Evolutionary conservation across 1,284 basidiomycete species (phyloP), one percentile per base, ranked within the genome.

Genomic region (Stygiomarasmius scandens): DNA sequence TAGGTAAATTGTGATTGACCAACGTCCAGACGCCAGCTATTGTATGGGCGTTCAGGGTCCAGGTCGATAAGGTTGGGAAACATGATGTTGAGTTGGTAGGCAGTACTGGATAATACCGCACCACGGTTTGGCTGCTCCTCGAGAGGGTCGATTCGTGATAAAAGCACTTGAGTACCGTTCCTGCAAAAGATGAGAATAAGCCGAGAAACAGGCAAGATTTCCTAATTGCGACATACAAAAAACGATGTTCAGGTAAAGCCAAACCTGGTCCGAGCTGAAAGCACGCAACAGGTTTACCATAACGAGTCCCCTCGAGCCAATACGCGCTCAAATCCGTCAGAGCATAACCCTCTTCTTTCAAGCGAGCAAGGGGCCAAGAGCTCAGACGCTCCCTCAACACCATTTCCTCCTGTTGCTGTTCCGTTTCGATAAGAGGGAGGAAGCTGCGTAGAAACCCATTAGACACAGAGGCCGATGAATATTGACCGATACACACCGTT

Each of bases 21-120:
- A 2, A 93, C 70, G 66, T 96, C 93, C 43, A 96, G 68, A 68
- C 91, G 77, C 91, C 91, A 93, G 25, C 66, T 55, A 1, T 77
- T 77, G 22, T 47, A 52, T 3, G 78, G 74, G 29, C 72, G 71
- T 32, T 41, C 23, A 11, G 55, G 41, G 11, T 70, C 66, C 52
- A 83, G 65, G 14, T 82, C 79, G 48, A 57, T 47, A 71, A 43
- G 67, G 23, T 83, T 74, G 1, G 78, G 71, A 58, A 92, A 91
- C 2, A 78, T 73, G 8, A 93, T 68, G 14, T 78, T 78, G 46
- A 93, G 70, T 49, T 82, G 77, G 19, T 80, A 78, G 2, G 76
- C 62, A 0, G 76, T 77, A 43, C 72, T 67, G 4, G 74, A 74
- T 22, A 87, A 69, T 3, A 94, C 81, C 10, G 77, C 81, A 1